These are phyloP conservation scores for Arthrinium puccinioides DNA, from an alignment of 2,329 filamentous ascomycete genomes.

Conservation along the genomic window DNA sequence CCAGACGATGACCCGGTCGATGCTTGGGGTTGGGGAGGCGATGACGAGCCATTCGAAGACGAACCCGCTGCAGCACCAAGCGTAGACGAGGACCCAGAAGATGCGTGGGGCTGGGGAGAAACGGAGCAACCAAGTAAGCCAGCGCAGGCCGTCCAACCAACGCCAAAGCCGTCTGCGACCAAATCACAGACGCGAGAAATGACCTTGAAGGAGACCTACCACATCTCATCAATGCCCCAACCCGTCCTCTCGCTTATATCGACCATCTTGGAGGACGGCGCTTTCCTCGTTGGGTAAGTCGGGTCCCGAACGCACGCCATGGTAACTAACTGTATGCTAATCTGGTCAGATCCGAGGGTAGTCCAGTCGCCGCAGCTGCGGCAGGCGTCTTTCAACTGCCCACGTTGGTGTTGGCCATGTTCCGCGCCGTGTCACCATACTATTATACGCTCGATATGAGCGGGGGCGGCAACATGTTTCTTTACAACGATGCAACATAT, in stretches of 20 bases:
- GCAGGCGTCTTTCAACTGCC: slow-evolving; percentile 65
- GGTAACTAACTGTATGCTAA: slow-evolving; percentile 5
- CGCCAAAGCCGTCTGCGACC: slow-evolving; percentile 5
- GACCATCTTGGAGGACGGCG: slow-evolving; percentile 52
- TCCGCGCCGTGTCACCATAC: slow-evolving; percentile 67
- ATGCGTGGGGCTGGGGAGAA: slow-evolving; percentile 83
- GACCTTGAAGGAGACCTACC: slow-evolving; percentile 77
- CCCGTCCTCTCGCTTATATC: slow-evolving; percentile 63
- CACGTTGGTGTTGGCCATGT: slow-evolving; percentile 68
- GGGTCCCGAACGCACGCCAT: not conserved
- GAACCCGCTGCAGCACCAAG: slow-evolving; percentile 17
- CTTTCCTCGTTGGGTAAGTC: slow-evolving; percentile 44
- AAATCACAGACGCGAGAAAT: slow-evolving; percentile 51
- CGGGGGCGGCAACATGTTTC: slow-evolving; percentile 58
- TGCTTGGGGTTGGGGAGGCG: slow-evolving; percentile 79
- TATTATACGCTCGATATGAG: slow-evolving; percentile 59
- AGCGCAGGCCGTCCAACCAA: not conserved
- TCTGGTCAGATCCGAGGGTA: slow-evolving; percentile 30
- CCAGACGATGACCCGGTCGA: slow-evolving; percentile 42
- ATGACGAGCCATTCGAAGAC: slow-evolving; percentile 40
- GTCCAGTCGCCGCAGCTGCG: slow-evolving; percentile 60
- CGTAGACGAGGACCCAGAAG: slow-evolving; percentile 28
- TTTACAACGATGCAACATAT: slow-evolving; percentile 63
- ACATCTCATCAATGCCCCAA: slow-evolving; percentile 80
- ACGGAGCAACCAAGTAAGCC: slow-evolving; percentile 39